Evolutionary conservation across 2,329 filamentous ascomycete genomes (phyloP), one percentile per base, ranked within the genome.

Genomic region (Hypocreales sp.): DNA sequence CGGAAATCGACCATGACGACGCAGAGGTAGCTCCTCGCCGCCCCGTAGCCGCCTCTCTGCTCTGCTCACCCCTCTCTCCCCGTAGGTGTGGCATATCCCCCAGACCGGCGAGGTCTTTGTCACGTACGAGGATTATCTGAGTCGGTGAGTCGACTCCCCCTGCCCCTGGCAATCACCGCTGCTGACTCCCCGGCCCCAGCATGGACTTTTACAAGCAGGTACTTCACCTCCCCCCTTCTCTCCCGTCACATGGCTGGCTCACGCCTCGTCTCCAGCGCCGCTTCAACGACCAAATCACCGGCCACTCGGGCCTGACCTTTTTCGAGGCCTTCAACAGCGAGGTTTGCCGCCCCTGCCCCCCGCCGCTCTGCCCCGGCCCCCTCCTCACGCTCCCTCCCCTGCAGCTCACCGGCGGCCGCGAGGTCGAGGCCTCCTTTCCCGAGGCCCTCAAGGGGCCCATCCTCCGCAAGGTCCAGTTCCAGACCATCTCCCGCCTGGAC

Each of bases 281-380:
- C 30, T 98, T 95, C 52, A 93, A 92, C 34, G 93, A 92, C 53
- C 81, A 92, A 48, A 92, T 95, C 38, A 93, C 84, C 9, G 90
- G 90, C 29, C 87, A 92, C 50, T 92, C 84, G 17, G 79, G 79
- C 28, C 62, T 94, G 38, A 87, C 73, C 4, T 98, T 92, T 53
- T 94, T 94, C 45, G 83, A 93, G 40, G 90, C 90, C 15, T 67
- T 87, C 17, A 74, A 81, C 52, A 92, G 83, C 56, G 84, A 94
- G 71, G 83, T 92, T 66, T 38, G 75, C 13, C 60, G 27, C 16
- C 12, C 18, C 10, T 12, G 13, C 20, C 16, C 11, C 15, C 26
- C 22, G 21, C 22, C 22, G 18, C 11, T 13, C n/a, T 3, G 8
- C 8, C 4, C 4, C 4, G 9, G 8, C 7, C 8, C 18, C 5